A percentile compares a stretch with the other conserved stretches of the same genome.
These are phyloP conservation scores for Rhizophora apiculata DNA, from an alignment of 345 rosid species.

Conservation along the genomic window DNA sequence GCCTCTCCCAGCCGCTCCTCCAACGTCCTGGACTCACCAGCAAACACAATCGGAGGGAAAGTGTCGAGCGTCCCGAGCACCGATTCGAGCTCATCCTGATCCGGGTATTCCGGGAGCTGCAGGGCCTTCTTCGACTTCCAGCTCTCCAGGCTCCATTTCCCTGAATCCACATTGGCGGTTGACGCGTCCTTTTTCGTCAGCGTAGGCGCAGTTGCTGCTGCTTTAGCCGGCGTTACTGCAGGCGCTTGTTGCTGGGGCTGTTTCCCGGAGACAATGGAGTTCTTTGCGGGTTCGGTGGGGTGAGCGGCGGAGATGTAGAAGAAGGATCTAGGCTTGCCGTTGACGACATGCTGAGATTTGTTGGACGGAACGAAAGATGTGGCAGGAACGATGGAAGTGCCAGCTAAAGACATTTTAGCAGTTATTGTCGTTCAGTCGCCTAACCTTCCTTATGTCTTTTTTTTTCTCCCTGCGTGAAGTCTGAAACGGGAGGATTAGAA, in stretches of 20 bases:
- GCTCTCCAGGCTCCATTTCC: conserved; percentile 22
- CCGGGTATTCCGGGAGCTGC: conserved; percentile 32
- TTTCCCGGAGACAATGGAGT: conserved; percentile 10
- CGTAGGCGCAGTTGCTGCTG: background rate
- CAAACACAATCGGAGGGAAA: conserved; percentile 29
- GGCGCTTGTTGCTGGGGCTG: no score
- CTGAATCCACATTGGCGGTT: background rate
- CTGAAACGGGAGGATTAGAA: no score
- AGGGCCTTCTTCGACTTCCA: conserved; percentile 30
- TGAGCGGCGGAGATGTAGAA: conserved; percentile 51
- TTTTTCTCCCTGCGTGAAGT: no score
- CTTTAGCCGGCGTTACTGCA: background rate
- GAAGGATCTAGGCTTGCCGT: conserved; percentile 1
- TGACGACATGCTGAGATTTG: background rate
- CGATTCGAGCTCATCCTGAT: conserved; percentile 11
- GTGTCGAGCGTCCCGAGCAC: conserved; percentile 22
- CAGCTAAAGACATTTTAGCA: conserved; percentile 3
- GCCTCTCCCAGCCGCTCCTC: conserved; percentile 32
- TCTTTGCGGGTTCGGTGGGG: conserved; percentile 45
- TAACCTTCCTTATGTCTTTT: no score
- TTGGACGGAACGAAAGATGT: conserved; percentile 1
- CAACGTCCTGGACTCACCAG: conserved; percentile 26
- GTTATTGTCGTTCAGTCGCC: no score
- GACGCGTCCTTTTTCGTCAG: no score
- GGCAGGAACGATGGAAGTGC: conserved; percentile 20